These are phyloP conservation scores for Globisporangium nodosum DNA, from an alignment of 352 stramenopile genomes.

Conservation along the genomic window DNA sequence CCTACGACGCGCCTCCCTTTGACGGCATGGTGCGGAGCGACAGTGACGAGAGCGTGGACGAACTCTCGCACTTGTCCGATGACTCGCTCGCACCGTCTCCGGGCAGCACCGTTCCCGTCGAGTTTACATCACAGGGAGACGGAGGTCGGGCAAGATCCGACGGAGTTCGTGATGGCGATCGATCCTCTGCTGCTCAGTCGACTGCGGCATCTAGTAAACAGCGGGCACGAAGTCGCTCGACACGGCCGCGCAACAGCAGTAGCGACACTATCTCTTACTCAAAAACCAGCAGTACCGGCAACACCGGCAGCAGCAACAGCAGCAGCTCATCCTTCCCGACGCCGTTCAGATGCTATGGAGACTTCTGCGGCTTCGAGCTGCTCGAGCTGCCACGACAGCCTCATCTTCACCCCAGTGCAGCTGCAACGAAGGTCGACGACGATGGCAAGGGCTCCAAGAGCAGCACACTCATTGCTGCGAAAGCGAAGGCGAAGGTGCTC, in stretches of 20 bases:
- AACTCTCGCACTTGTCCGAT: slow-evolving; percentile 8
- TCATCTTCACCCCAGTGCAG: background rate
- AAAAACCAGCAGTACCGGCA: background rate
- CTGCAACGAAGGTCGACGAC: background rate
- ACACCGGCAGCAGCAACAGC: background rate
- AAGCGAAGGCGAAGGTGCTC: slow-evolving; percentile 10
- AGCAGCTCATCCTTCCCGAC: slow-evolving; percentile 36
- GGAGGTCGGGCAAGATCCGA: background rate
- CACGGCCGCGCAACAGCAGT: background rate
- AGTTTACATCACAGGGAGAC: background rate
- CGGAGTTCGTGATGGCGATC: background rate
- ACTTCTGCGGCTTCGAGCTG: slow-evolving; percentile 62
- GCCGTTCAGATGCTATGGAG: slow-evolving; percentile 72
- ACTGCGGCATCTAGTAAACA: no score
- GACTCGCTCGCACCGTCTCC: background rate
- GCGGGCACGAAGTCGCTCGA: background rate
- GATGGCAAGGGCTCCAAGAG: background rate
- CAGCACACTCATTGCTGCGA: background rate
- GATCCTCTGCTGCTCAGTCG: background rate
- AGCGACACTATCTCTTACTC: no score
- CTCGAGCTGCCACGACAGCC: slow-evolving; percentile 21
- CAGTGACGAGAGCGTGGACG: slow-evolving; percentile 54
- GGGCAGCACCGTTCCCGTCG: background rate
- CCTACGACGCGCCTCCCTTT: no score
- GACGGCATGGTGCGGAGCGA: slow-evolving; percentile 37